Evolutionary conservation across 768 basidiomycete species (phyloP).

Genomic region (Dictyophora rubrovolvata): DNA sequence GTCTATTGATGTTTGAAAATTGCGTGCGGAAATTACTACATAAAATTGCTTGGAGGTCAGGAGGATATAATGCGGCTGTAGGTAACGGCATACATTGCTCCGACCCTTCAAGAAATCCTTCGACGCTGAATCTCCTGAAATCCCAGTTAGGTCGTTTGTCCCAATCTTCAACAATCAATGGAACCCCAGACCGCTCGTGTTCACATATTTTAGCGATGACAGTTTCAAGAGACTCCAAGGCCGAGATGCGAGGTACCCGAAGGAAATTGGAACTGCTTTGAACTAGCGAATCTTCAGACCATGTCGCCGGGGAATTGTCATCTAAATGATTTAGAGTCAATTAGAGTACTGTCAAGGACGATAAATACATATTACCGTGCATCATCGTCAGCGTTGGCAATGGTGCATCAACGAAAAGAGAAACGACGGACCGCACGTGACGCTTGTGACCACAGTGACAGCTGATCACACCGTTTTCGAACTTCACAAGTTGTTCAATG

Average conservation of each 20-base stretch:
- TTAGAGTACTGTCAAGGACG: conserved; percentile 18
- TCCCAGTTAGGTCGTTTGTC: conserved; percentile 50
- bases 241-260: conserved; percentile 29
- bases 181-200: conserved; percentile 43
- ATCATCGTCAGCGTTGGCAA: neutral
- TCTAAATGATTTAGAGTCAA: no score
- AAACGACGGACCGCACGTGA: neutral
- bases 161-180: conserved; percentile 55
- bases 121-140: conserved; percentile 38
- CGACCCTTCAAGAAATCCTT: conserved; percentile 38
- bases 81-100: conserved; percentile 16
- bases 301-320: conserved; percentile 26
- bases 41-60: neutral
- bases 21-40: neutral
- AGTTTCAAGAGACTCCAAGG: conserved; percentile 18
- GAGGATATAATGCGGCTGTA: neutral
- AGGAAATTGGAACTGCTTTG: conserved; percentile 31
- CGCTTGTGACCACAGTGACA: neutral
- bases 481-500: neutral
- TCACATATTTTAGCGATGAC: conserved; percentile 28
- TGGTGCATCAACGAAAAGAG: neutral
- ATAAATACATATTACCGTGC: conserved; percentile 15
- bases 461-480: neutral
- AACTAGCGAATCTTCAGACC: conserved; percentile 39
- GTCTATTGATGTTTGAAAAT: neutral